A percentile compares a stretch with the other conserved stretches of the same genome.
Evolutionary conservation across 2,329 filamentous ascomycete species (phyloP).

Genomic region (Aspergillus pseudonomiae): DNA sequence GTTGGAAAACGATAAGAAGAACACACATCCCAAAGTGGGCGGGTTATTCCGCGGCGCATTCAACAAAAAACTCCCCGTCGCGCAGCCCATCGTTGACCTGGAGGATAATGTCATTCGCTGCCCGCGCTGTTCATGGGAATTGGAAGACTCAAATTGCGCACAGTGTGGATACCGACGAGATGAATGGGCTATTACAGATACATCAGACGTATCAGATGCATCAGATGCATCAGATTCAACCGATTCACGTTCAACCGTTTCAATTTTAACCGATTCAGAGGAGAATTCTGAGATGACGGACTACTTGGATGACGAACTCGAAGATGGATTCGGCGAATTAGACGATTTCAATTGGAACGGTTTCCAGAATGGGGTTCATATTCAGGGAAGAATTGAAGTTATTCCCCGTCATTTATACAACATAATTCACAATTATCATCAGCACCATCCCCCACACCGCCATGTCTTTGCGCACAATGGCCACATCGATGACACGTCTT

Average conservation of each 20-base stretch:
- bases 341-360: conserved; percentile 28
- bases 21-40: conserved; percentile 50
- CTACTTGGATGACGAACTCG: conserved; percentile 34
- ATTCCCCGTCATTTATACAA: conserved; percentile 14
- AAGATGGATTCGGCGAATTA: conserved; percentile 29
- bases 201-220: conserved; percentile 36
- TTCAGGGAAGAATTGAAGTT: conserved; percentile 17
- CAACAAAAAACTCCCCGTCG: conserved; percentile 35
- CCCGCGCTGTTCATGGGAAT: conserved; percentile 64
- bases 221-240: conserved; percentile 17
- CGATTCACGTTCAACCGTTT: conserved; percentile 29
- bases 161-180: conserved; percentile 59
- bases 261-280: conserved; percentile 49
- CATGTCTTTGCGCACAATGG: not conserved
- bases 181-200: conserved; percentile 41
- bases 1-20: conserved; percentile 63
- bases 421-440: conserved; percentile 1
- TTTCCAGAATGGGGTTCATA: conserved; percentile 15
- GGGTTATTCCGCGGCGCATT: conserved; percentile 69
- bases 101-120: conserved; percentile 66
- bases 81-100: conserved; percentile 55
- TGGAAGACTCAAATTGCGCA: conserved; percentile 58
- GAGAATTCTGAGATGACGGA: conserved; percentile 47
- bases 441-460: not conserved
- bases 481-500: conserved; percentile 9